phyloP scores from a whole-genome alignment of 1,139 yeast genomes.

The Pichia sp. region DNA sequence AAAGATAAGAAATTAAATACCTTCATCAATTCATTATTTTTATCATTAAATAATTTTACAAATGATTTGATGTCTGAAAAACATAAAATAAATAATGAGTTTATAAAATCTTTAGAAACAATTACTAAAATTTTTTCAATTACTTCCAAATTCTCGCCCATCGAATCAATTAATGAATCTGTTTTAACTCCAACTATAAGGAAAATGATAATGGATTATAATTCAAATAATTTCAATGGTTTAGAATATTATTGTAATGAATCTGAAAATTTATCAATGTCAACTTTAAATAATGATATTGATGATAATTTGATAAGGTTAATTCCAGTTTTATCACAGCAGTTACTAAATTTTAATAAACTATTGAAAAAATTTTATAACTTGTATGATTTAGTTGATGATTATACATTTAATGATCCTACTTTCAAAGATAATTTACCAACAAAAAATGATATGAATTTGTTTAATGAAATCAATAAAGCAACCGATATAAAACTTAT shows the following conservation, averaged over 20 bases:
- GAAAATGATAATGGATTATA: conserved; percentile 19
- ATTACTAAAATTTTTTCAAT: conserved; percentile 21
- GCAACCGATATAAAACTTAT: conserved; percentile 23
- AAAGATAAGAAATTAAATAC: conserved; percentile 6
- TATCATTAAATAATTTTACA: conserved; percentile 1
- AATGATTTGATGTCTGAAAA: conserved; percentile 17
- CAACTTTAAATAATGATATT: conserved; percentile 17
- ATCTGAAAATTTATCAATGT: conserved; percentile 18
- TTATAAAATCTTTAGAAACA: conserved; percentile 23
- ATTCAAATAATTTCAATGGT: conserved; percentile 11
- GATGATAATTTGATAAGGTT: conserved; percentile 21
- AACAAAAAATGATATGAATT: conserved; percentile 18
- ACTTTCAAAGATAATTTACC: conserved; percentile 21
- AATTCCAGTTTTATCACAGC: conserved; percentile 24
- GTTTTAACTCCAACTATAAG: conserved; percentile 17
- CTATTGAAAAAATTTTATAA: conserved; percentile 21
- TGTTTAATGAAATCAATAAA: conserved; percentile 14
- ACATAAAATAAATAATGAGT: conserved; percentile 16
- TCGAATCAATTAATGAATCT: conserved; percentile 12
- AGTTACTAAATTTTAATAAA: conserved; percentile 18
- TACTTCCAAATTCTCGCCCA: conserved; percentile 13
- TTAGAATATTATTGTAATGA: conserved; percentile 19
- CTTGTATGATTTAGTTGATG: conserved; percentile 17
- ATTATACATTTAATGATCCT: conserved; percentile 13
- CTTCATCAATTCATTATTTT: conserved; percentile 5